phyloP scores from a whole-genome alignment of 2,329 filamentous ascomycete species.

The Talaromyces sp. region DNA sequence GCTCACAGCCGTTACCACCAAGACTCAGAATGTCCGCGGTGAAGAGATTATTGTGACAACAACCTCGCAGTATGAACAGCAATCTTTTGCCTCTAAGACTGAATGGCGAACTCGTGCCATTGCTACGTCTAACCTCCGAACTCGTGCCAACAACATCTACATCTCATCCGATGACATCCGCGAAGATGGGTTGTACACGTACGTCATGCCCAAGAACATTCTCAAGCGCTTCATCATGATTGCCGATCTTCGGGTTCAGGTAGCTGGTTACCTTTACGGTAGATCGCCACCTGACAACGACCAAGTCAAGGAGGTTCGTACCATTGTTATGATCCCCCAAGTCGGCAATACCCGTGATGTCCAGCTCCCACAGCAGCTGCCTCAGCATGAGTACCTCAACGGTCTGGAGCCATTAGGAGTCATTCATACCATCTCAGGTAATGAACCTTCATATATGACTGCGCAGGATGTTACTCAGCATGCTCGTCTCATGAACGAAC shows the following conservation, averaged over 20 bases:
- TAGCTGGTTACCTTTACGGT: slow-evolving; percentile 93
- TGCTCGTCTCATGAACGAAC: slow-evolving; percentile 79
- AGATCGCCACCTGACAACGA: slow-evolving; percentile 89
- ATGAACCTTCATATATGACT: slow-evolving; percentile 95
- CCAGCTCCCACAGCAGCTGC: slow-evolving; percentile 82
- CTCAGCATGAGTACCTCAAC: slow-evolving; percentile 85
- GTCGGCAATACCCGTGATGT: slow-evolving; percentile 90
- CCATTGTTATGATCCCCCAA: slow-evolving; percentile 96
- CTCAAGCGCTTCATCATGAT: slow-evolving; percentile 98
- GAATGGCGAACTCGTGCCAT: slow-evolving; percentile 98
- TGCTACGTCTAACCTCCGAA: slow-evolving; percentile 90
- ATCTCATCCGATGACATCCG: slow-evolving; percentile 94
- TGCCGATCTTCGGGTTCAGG: slow-evolving; percentile 90
- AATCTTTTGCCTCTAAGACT: slow-evolving; percentile 96
- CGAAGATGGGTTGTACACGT: slow-evolving; percentile 82
- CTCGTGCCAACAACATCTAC: slow-evolving; percentile 95
- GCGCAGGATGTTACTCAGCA: slow-evolving; percentile 93
- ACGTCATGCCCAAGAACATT: slow-evolving; percentile 99
- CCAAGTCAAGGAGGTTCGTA: slow-evolving; percentile 93
- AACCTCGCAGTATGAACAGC: slow-evolving; percentile 95
- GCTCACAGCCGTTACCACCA: slow-evolving; percentile 93
- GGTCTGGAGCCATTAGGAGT: slow-evolving; percentile 85
- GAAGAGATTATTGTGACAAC: slow-evolving; percentile 98
- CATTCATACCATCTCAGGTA: slow-evolving; percentile 92
- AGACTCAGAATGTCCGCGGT: slow-evolving; percentile 94